A percentile compares a stretch with the other conserved stretches of the same genome.
phyloP scores from a whole-genome alignment of 2,329 filamentous ascomycete genomes.

The Diaporthe destruens region DNA sequence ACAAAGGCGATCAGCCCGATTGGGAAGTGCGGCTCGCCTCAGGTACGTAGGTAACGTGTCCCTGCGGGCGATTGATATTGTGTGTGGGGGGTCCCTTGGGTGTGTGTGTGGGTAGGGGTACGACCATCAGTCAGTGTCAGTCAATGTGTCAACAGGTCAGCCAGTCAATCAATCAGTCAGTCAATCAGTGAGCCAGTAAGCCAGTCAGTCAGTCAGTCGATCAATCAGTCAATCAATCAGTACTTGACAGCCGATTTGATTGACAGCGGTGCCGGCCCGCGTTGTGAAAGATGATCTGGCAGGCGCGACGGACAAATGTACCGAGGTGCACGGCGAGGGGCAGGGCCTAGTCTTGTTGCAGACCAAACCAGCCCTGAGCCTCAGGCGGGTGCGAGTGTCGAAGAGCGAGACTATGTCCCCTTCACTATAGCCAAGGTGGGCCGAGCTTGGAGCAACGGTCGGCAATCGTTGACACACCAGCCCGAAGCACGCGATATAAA shows the following conservation, averaged over 20 bases:
- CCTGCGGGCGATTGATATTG: slow-evolving; percentile 36
- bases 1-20: slow-evolving; percentile 40
- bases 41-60: slow-evolving; percentile 39
- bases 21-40: slow-evolving; percentile 39
- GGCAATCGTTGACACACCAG: slow-evolving; percentile 19
- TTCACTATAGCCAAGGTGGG: slow-evolving; percentile 25
- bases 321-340: slow-evolving; percentile 38
- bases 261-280: slow-evolving; percentile 40
- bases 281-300: slow-evolving; percentile 41
- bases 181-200: slow-evolving; percentile 22
- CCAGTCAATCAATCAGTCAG: not conserved
- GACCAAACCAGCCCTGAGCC: slow-evolving; percentile 31
- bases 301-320: slow-evolving; percentile 36
- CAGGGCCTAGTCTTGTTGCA: slow-evolving; percentile 36
- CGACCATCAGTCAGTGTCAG: slow-evolving; percentile 35
- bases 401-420: slow-evolving; percentile 27
- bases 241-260: slow-evolving; percentile 35
- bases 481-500: not conserved
- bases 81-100: slow-evolving; percentile 41
- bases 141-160: slow-evolving; percentile 8
- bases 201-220: not conserved
- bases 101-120: slow-evolving; percentile 39
- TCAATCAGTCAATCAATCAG: slow-evolving; percentile 1
- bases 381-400: slow-evolving; percentile 33
- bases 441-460: slow-evolving; percentile 19